A percentile compares a stretch with the other conserved stretches of the same genome.
These are phyloP conservation scores for Malania oleifera DNA, from an alignment of 164 flowering plant species.

Conservation along the genomic window DNA sequence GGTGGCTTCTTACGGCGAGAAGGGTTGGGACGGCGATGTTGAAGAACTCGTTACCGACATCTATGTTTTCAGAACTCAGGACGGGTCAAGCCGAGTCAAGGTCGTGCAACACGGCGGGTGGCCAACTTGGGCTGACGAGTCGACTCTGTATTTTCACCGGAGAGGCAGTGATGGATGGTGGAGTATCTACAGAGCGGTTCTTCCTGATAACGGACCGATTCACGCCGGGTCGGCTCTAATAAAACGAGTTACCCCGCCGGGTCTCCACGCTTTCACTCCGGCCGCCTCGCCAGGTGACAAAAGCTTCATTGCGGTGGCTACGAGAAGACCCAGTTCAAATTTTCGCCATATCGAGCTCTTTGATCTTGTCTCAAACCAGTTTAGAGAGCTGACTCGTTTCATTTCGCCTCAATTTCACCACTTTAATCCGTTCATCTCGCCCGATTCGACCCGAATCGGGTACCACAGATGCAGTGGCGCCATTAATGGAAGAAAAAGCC, in stretches of 20 bases:
- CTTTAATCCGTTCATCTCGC: slow-evolving; percentile 72
- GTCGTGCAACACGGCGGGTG: slow-evolving; percentile 82
- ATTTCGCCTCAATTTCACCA: slow-evolving; percentile 68
- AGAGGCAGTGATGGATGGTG: slow-evolving; percentile 68
- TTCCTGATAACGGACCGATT: slow-evolving; percentile 24
- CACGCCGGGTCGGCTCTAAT: slow-evolving; percentile 31
- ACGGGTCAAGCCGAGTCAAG: slow-evolving; percentile 59
- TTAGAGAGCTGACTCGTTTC: slow-evolving; percentile 46
- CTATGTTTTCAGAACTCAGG: slow-evolving; percentile 56
- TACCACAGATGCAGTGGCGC: slow-evolving; percentile 73
- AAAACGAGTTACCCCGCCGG: slow-evolving; percentile 80
- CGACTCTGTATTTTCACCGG: slow-evolving; percentile 67
- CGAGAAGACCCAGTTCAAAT: slow-evolving; percentile 57
- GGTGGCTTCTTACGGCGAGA: slow-evolving; percentile 70
- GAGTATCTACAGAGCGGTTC: slow-evolving; percentile 61
- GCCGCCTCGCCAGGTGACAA: slow-evolving; percentile 48
- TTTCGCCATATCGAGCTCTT: slow-evolving; percentile 78
- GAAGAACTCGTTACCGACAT: slow-evolving; percentile 69
- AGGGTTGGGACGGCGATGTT: slow-evolving; percentile 76
- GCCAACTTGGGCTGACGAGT: slow-evolving; percentile 85
- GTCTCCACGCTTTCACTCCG: slow-evolving; percentile 86
- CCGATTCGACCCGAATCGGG: slow-evolving; percentile 55
- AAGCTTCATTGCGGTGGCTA: slow-evolving; percentile 65
- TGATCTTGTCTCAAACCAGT: slow-evolving; percentile 37
- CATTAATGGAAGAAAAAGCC: slow-evolving; percentile 15